Base-by-base conservation (phyloP, 1,139 yeast genomes). In the Magnusiomyces ingens region DNA sequence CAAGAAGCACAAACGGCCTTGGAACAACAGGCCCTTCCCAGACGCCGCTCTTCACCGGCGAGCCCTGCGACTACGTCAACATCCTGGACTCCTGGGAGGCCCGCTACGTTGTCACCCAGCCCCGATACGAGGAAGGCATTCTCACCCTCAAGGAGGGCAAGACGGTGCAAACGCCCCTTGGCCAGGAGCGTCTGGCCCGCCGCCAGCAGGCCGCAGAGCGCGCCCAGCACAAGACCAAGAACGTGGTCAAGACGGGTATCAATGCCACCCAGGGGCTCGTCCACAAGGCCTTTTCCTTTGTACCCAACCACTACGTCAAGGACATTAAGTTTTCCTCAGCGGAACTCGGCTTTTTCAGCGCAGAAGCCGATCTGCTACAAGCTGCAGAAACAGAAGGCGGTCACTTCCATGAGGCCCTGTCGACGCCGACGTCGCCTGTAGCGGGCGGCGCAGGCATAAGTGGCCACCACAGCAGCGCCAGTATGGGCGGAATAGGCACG, bases 61-160 rank as follows among this genome's bases (percentile, higher is more conserved):
- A 51, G n/a, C 48, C 52, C 2, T 36, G 45, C 48, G 48, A 56
- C 29, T 61, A 61, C 48, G 57, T 55, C 5, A 55, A 51, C 12
- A 59, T 64, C 36, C 59, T 60, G 6, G 64, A 60, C 35, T 63
- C 61, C 48, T 68, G 71, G 71, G 64, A 62, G 50, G 54, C 57
- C 15, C 58, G 67, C 26, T 67, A 61, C 50, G 53, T 61, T 17
- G 62, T 59, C 6, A 57, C 66, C 46, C 68, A 62, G 57, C 65
- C 63, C 29, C 62, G 57, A 42, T 59, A 60, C 35, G 70, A 67
- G 53, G 63, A 66, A 47, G 69, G 67, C 5, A 55, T 68, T n/a
- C 52, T 52, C 42, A 53, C 62, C 0, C 17, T 67, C 5, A 55
- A 62, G 19, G 58, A 61, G 6, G 71, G 71, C 29, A 62, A 64